These are phyloP conservation scores for Saturnispora halmiae DNA, from an alignment of 805 yeast species.

Conservation along the genomic window DNA sequence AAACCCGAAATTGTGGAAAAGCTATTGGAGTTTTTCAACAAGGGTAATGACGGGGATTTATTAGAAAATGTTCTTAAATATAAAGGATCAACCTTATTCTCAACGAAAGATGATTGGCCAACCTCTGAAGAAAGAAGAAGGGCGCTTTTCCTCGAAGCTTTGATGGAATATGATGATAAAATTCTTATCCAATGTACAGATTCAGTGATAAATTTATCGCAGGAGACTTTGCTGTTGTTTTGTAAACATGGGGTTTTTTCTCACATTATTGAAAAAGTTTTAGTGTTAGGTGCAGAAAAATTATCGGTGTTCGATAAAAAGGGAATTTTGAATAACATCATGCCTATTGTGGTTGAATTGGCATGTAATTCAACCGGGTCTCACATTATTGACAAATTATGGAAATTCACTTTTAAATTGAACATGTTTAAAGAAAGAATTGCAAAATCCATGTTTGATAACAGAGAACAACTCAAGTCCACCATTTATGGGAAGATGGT, in stretches of 20 bases:
- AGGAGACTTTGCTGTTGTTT: constrained; percentile 59
- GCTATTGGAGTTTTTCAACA: constrained; percentile 35
- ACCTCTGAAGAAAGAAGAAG: constrained; percentile 83
- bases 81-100: constrained; percentile 66
- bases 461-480: constrained; percentile 64
- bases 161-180: constrained; percentile 57
- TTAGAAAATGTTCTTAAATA: constrained; percentile 61
- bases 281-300: constrained; percentile 34
- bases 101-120: constrained; percentile 84
- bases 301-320: constrained; percentile 44
- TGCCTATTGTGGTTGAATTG: constrained; percentile 44
- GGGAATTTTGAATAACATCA: constrained; percentile 57
- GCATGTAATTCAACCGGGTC: constrained; percentile 87
- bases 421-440: constrained; percentile 82
- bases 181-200: constrained; percentile 52
- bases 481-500: constrained; percentile 83
- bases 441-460: constrained; percentile 53
- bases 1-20: constrained; percentile 49
- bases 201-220: constrained; percentile 49
- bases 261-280: constrained; percentile 68
- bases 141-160: constrained; percentile 61
- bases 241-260: constrained; percentile 86
- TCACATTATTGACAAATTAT: constrained; percentile 75
- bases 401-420: constrained; percentile 69
- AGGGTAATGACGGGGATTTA: constrained; percentile 34